Base-by-base conservation (phyloP, 371 early-diverging fungal species). In the Entomophthora muscae region DNA sequence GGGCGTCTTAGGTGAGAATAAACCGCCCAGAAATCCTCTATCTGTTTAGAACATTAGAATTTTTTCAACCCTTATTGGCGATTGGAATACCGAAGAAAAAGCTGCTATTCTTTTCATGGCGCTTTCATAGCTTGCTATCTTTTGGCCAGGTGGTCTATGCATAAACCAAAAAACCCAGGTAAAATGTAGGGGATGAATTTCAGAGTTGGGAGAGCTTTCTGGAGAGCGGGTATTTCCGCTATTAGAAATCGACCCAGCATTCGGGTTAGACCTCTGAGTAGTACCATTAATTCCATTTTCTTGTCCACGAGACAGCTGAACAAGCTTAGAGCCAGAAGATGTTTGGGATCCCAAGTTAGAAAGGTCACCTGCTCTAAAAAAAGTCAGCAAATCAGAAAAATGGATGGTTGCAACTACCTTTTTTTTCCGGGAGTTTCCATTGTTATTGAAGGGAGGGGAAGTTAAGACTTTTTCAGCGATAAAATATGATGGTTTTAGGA, bases 21-120 rank as follows among this genome's bases (percentile, higher is more conserved):
- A 2, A 86, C 90, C 22, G 84, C 84, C 95, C 95, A 97, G 73
- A 92, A 97, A 66, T 89, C 85, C 68, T 95, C 93, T 24, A 90
- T 75, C 87, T 88, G 69, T n/a, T n/a, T n/a, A n/a, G n/a, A n/a
- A n/a, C n/a, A n/a, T n/a, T n/a, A n/a, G n/a, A n/a, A n/a, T n/a
- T n/a, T n/a, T n/a, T n/a, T n/a, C n/a, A n/a, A n/a, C n/a, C n/a
- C n/a, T n/a, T n/a, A n/a, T n/a, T n/a, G 53, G 27, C 30, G 56
- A 56, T 56, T 24, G 13, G n/a, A 26, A 65, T 78, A 87, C 88
- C 67, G 90, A 84, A 30, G 81, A 75, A 72, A 93, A 89, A 0
- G 89, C 78, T 22, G 87, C 86, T 59, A 92, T 80, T 66, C 81
- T 83, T 68, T 86, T 88, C 86, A 95, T 91, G 0, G 82, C 81